phyloP scores from a whole-genome alignment of 352 stramenopile genomes.

The Globisporangium parvum region DNA sequence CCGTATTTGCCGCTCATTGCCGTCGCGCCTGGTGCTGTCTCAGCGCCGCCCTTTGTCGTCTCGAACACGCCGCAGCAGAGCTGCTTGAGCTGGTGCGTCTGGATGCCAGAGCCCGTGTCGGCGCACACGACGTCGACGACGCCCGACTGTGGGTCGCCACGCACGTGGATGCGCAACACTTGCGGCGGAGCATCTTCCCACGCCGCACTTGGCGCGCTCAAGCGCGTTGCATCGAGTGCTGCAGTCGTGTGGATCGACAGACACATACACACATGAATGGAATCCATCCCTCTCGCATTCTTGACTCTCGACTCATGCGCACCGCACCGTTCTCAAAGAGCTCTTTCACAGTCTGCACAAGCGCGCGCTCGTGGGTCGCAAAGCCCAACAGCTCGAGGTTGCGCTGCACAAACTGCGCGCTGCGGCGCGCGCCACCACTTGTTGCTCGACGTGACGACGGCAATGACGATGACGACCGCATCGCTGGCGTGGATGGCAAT shows the following conservation, averaged over 20 bases:
- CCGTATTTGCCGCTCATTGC: slow-evolving; percentile 63
- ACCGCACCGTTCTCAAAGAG: slow-evolving; percentile 85
- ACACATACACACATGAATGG: no score
- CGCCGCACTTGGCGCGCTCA: slow-evolving; percentile 3
- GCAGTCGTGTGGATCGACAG: background rate
- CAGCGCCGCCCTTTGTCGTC: slow-evolving; percentile 46
- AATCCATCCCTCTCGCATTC: no score
- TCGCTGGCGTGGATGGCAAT: background rate
- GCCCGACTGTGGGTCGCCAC: slow-evolving; percentile 18
- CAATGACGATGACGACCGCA: slow-evolving; percentile 1
- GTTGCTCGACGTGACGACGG: background rate
- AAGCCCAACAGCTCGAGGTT: slow-evolving; percentile 80
- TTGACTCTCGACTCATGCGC: no score
- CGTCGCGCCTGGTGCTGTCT: slow-evolving; percentile 1
- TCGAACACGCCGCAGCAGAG: slow-evolving; percentile 69
- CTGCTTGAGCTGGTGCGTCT: slow-evolving; percentile 49
- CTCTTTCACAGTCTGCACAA: slow-evolving; percentile 76
- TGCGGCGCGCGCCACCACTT: slow-evolving; percentile 15
- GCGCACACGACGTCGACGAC: slow-evolving; percentile 65
- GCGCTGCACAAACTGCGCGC: slow-evolving; percentile 47
- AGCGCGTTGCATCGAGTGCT: slow-evolving; percentile 61
- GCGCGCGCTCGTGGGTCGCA: slow-evolving; percentile 39
- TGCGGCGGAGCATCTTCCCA: slow-evolving; percentile 22
- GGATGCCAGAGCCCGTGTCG: slow-evolving; percentile 68
- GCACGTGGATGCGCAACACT: slow-evolving; percentile 45